Evolutionary conservation across 371 early-diverging fungal species (phyloP).

Genomic region (Mucor saturninus): DNA sequence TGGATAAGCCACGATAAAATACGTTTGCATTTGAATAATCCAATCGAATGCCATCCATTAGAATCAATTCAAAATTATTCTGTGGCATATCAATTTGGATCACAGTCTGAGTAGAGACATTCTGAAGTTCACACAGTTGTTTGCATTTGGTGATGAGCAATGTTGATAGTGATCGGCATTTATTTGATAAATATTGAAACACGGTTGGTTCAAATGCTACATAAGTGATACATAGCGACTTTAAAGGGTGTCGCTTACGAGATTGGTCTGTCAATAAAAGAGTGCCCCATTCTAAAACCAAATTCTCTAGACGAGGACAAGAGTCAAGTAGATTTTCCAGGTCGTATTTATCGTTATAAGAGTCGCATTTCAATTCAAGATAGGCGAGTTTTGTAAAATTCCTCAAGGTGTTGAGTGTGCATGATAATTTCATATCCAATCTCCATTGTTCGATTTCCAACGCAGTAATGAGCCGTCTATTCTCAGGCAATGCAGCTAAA

Average conservation of each 20-base stretch:
- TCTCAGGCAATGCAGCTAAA: constrained; percentile 6
- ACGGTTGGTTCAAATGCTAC: constrained; percentile 8
- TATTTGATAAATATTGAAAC: constrained; percentile 6
- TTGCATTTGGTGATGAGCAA: constrained; percentile 15
- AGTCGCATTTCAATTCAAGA: constrained; percentile 20
- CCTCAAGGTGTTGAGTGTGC: background rate
- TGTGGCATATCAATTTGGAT: constrained; percentile 10
- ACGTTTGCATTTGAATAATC: constrained; percentile 13
- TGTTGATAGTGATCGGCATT: constrained; percentile 4
- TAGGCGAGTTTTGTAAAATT: background rate
- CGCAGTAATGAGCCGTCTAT: constrained; percentile 2
- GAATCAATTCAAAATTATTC: constrained; percentile 3
- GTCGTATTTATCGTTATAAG: constrained; percentile 21
- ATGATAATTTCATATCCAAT: constrained; percentile 4
- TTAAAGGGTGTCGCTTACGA: background rate
- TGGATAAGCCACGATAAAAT: constrained; percentile 11
- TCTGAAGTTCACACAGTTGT: constrained; percentile 1
- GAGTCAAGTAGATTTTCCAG: constrained; percentile 7
- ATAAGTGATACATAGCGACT: constrained; percentile 3
- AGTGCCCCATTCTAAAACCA: constrained; percentile 22
- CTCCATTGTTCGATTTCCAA: constrained; percentile 28
- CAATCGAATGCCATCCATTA: constrained; percentile 15
- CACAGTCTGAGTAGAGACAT: constrained; percentile 1
- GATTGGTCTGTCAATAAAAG: background rate
- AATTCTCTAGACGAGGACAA: constrained; percentile 11